Evolutionary conservation across 2,329 filamentous ascomycete species (phyloP), one percentile per base, ranked within the genome.

Genomic region (Celoporthe dispersa): DNA sequence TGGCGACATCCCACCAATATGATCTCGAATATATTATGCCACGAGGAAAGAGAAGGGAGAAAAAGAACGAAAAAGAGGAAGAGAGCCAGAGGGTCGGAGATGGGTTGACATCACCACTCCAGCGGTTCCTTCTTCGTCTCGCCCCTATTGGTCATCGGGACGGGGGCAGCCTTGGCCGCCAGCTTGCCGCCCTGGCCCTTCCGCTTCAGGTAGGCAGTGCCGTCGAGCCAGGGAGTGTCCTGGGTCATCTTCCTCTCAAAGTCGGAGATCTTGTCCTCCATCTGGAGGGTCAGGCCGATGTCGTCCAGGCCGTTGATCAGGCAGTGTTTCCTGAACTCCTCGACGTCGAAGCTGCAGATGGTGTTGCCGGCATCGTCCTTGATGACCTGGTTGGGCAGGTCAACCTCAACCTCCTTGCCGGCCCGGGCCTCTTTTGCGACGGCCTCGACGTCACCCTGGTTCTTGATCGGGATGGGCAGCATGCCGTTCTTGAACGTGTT

Each of bases 401-500:
- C 95, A 71, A 98, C 87, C 82, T 98, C 94, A 73, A 98, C 84
- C 80, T 98, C 94, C 70, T 87, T 87, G 69, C 94, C 94, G 3
- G 92, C 92, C 51, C 86, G 86, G 44, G 94, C 94, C 81, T 97
- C 93, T 35, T 85, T 88, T 51, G 92, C 90, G 73, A 98, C 90
- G 72, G 85, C 86, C 59, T 92, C 86, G 4, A 98, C 84, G 41
- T 88, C 85, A 1, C 82, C 84, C 74, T 89, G 82, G 79, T 95
- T 89, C 41, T 86, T 83, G 78, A 98, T 92, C 70, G 86, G 83
- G 72, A 98, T 89, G 63, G 95, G 94, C 73, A 98, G 85, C 96
- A 98, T 98, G 84, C 95, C 95, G 84, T 99, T 99, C 88, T 99
- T 98, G 88, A 98, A 98, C n/a, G 92, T 96, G 86, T 99, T 99